Evolutionary conservation across 2,329 filamentous ascomycete species (phyloP).

Genomic region (Paraconiothyrium sp.): DNA sequence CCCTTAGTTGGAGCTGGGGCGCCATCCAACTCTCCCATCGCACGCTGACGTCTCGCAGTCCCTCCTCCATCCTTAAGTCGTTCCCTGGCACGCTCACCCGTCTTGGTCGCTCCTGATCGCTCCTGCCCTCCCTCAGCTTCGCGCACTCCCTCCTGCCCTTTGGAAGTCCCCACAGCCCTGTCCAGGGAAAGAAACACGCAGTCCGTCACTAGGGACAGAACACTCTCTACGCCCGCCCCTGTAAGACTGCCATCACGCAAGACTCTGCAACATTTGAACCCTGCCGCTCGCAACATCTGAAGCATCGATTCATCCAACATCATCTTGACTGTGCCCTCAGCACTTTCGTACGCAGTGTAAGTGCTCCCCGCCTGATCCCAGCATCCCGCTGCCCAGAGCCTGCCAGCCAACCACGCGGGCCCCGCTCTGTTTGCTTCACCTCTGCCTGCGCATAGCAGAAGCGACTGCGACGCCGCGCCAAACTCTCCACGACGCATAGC

Average conservation of each 20-base stretch:
- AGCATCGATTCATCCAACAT: constrained; percentile 45
- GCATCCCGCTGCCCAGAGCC: constrained; percentile 32
- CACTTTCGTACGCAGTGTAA: constrained; percentile 36
- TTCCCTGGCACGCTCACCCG: constrained; percentile 28
- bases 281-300: constrained; percentile 35
- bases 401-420: constrained; percentile 11
- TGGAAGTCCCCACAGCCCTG: constrained; percentile 37
- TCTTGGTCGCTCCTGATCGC: constrained; percentile 40
- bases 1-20: constrained; percentile 27
- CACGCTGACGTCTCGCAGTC: constrained; percentile 20
- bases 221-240: constrained; percentile 39
- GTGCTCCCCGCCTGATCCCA: constrained; percentile 39
- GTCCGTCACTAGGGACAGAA: constrained; percentile 14
- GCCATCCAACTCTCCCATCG: constrained; percentile 26
- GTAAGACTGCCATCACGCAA: constrained; percentile 47
- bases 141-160: constrained; percentile 47
- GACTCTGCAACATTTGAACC: constrained; percentile 16
- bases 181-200: constrained; percentile 39
- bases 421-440: constrained; percentile 12
- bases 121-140: constrained; percentile 43
- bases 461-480: constrained; percentile 12
- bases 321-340: constrained; percentile 33
- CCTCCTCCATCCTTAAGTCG: constrained; percentile 13
- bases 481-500: background rate
- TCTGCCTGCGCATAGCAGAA: constrained; percentile 1